Percentiles rank a stretch among this genome's conserved stretches.
Evolutionary conservation across 1,139 yeast genomes (phyloP).

Genomic region (Suhomyces bribrorum): DNA sequence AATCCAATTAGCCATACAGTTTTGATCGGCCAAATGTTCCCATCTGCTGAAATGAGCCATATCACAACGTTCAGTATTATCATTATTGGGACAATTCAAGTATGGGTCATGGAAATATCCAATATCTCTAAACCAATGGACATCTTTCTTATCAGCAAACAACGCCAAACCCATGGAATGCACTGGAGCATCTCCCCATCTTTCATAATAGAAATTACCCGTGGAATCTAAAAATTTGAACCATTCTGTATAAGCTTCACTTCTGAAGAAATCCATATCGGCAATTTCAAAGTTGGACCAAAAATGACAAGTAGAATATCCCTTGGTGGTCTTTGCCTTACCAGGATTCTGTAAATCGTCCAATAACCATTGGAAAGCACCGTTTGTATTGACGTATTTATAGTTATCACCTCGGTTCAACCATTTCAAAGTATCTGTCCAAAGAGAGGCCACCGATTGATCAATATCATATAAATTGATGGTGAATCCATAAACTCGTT

Average conservation of each 20-base stretch:
- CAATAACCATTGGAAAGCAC: conserved; percentile 72
- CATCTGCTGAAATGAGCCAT: conserved; percentile 48
- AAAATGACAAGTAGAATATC: conserved; percentile 84
- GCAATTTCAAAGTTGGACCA: conserved; percentile 89
- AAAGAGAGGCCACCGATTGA: conserved; percentile 58
- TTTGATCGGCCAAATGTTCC: conserved; percentile 55
- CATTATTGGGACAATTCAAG: conserved; percentile 62
- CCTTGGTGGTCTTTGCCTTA: conserved; percentile 53
- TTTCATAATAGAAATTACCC: conserved; percentile 82
- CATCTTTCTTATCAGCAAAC: conserved; percentile 65
- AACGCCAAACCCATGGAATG: conserved; percentile 74
- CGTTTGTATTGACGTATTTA: conserved; percentile 55
- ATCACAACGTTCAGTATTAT: conserved; percentile 34
- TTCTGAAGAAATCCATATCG: conserved; percentile 74
- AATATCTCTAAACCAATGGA: conserved; percentile 89
- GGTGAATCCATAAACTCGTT: conserved; percentile 69
- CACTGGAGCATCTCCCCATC: conserved; percentile 95
- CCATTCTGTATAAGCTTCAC: conserved; percentile 66
- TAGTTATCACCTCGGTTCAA: conserved; percentile 58
- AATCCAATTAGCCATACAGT: conserved; percentile 76
- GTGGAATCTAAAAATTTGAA: conserved; percentile 61
- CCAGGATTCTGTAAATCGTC: conserved; percentile 64
- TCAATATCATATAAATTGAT: conserved; percentile 69
- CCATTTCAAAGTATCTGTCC: conserved; percentile 69
- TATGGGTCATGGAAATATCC: conserved; percentile 81